Evolutionary conservation across 345 rosid genomes (phyloP), one percentile per base, ranked within the genome.

Genomic region (Syzygium aqueum): DNA sequence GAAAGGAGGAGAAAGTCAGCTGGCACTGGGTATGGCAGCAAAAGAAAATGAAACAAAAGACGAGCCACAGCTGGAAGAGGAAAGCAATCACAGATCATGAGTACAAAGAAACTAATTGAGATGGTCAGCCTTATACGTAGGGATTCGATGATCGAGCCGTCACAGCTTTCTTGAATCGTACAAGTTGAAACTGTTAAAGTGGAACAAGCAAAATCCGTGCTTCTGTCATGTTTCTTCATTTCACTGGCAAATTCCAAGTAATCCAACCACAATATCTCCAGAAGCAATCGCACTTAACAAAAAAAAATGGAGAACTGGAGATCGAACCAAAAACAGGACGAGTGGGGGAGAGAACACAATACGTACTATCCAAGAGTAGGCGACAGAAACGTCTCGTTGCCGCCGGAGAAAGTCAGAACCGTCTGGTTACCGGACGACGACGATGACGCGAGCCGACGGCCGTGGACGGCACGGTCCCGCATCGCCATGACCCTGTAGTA

Each of bases 281-380:
- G 51, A 10, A 25, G 6, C 43, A 85, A 85, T 49, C 46, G n/a
- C 59, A 54, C 27, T 37, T 73, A 2, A 51, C 16, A 77, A 51
- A 5, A 17, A 50, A 22, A 73, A 54, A 43, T 43, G 46, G 53
- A 43, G 51, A 49, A 85, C 23, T 57, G 12, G 8, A 87, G 84
- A 65, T 6, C 4, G 10, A 57, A 30, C 33, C 11, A 46, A 85
- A 59, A 25, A 37, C n/a, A 13, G 54, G 33, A 82, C 40, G 28
- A 40, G 50, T 17, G 84, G 56, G 14, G 14, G 54, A 33, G 25
- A 87, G 80, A 82, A 46, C 65, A 80, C 33, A 53, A n/a, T 33
- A 84, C 97, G 83, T 93, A 97, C 99, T 87, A 96, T 95, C 99
- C 99, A 51, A 97, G 83, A 67, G 85, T 3, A 88, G 86, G 59